Percentiles rank a stretch among this genome's conserved stretches.
Conservation (phyloP, 345 rosid genomes). For the Crucihimalaya himalaica region DNA sequence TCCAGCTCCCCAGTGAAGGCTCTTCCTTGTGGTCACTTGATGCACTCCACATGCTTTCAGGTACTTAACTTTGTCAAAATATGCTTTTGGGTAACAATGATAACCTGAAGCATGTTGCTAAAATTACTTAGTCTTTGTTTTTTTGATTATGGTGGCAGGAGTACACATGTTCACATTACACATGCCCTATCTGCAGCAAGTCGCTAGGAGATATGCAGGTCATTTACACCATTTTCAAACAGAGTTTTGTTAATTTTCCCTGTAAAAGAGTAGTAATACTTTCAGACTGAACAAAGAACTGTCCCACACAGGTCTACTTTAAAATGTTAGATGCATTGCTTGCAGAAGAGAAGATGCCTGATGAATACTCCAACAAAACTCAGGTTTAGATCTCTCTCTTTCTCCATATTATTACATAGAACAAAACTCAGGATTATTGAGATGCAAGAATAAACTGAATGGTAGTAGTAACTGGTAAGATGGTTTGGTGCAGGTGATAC, state of each 20-base stretch:
- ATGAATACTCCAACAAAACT: conserved; percentile 58
- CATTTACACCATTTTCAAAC: conserved; percentile 32
- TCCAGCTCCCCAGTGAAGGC: conserved; percentile 67
- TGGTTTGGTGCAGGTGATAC: conserved; percentile 46
- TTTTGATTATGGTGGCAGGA: conserved; percentile 53
- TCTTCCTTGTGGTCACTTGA: conserved; percentile 89
- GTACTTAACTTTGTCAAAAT: conserved; percentile 38
- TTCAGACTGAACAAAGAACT: conserved; percentile 7
- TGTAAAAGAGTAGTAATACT: not conserved
- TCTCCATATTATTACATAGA: not conserved
- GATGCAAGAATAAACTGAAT: not conserved
- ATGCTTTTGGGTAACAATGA: not conserved
- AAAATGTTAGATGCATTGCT: conserved; percentile 77
- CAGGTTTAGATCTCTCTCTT: conserved; percentile 52
- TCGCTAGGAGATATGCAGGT: conserved; percentile 98
- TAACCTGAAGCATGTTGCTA: not conserved
- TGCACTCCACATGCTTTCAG: conserved; percentile 91
- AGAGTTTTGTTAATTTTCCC: not conserved
- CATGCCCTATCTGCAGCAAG: conserved; percentile 94
- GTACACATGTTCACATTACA: conserved; percentile 74
- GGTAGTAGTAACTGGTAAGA: not conserved
- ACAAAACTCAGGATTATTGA: not conserved
- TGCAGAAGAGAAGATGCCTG: conserved; percentile 77
- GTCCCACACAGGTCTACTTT: conserved; percentile 63
- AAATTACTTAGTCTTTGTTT: conserved; percentile 7